phyloP scores from a whole-genome alignment of 163 green algal species.

The Chlorella variabilis region DNA sequence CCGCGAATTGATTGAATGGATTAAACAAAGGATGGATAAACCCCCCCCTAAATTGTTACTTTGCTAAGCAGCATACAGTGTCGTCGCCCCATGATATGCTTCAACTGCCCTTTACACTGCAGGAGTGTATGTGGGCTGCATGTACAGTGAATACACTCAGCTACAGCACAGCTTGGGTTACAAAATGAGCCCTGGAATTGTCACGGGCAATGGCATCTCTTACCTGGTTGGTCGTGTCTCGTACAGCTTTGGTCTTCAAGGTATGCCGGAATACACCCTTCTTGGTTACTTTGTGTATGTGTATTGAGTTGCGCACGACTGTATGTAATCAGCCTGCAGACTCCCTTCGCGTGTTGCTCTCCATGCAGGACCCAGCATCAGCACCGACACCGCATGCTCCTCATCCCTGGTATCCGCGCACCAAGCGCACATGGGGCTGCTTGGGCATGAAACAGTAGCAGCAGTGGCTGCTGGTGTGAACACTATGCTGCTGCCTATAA shows the following conservation, averaged over 20 bases:
- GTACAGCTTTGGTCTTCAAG: conserved; percentile 58
- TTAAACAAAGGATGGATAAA: too few species aligned
- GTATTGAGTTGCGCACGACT: too few species aligned
- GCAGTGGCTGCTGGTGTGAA: conserved; percentile 68
- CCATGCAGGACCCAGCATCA: conserved; percentile 52
- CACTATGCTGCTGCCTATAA: conserved; percentile 48
- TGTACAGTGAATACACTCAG: conserved; percentile 63
- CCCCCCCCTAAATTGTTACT: too few species aligned
- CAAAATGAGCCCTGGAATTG: conserved; percentile 12
- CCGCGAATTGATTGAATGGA: too few species aligned
- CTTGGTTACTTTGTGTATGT: too few species aligned
- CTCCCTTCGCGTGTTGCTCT: not conserved
- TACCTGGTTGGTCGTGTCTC: conserved; percentile 61
- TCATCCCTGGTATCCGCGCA: conserved; percentile 75
- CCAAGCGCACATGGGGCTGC: conserved; percentile 25
- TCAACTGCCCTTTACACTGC: too few species aligned
- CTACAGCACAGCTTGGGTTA: conserved; percentile 38
- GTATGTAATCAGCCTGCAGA: too few species aligned
- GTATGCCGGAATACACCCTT: too few species aligned
- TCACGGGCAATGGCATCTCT: conserved; percentile 43
- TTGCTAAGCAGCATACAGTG: too few species aligned
- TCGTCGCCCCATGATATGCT: too few species aligned
- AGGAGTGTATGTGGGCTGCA: conserved; percentile 84
- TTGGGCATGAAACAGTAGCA: conserved; percentile 5
- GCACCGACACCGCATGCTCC: conserved; percentile 88